Evolutionary conservation across 179 eudicot genomes (phyloP).

Genomic region (Beta lomatogona): DNA sequence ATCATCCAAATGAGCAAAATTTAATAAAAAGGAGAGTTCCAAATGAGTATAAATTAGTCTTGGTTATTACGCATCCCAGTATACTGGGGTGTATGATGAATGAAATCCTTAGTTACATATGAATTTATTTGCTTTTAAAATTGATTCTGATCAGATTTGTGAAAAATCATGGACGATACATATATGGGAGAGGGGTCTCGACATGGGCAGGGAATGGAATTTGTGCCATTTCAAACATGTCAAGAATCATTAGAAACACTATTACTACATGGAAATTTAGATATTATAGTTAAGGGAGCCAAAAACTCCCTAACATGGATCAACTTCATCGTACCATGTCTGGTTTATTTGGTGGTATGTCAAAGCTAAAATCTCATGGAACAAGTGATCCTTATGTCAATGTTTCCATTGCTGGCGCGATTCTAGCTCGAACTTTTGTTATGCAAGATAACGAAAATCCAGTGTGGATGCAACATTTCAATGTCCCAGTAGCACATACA

Average conservation of each 20-base stretch:
- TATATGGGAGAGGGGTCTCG: slow-evolving; percentile 28
- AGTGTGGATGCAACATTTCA: slow-evolving; percentile 69
- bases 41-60: no score
- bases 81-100: no score
- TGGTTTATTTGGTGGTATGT: slow-evolving; percentile 40
- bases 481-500: slow-evolving; percentile 73
- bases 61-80: no score
- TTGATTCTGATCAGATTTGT: background rate
- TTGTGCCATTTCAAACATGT: slow-evolving; percentile 50
- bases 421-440: slow-evolving; percentile 73
- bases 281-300: slow-evolving; percentile 69
- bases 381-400: slow-evolving; percentile 83
- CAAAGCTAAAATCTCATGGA: slow-evolving; percentile 26
- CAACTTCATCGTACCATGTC: slow-evolving; percentile 46
- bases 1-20: no score
- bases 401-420: slow-evolving; percentile 56
- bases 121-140: no score
- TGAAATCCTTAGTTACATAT: no score
- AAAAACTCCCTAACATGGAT: slow-evolving; percentile 74
- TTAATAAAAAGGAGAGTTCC: no score
- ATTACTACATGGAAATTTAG: slow-evolving; percentile 74
- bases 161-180: slow-evolving; percentile 29
- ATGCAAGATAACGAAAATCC: slow-evolving; percentile 67
- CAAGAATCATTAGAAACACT: slow-evolving; percentile 44
- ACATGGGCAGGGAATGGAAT: slow-evolving; percentile 57